Evolutionary conservation across 208 protist species (phyloP), one percentile per base, ranked within the genome.

Genomic region (Herpetomonas tarakana): DNA sequence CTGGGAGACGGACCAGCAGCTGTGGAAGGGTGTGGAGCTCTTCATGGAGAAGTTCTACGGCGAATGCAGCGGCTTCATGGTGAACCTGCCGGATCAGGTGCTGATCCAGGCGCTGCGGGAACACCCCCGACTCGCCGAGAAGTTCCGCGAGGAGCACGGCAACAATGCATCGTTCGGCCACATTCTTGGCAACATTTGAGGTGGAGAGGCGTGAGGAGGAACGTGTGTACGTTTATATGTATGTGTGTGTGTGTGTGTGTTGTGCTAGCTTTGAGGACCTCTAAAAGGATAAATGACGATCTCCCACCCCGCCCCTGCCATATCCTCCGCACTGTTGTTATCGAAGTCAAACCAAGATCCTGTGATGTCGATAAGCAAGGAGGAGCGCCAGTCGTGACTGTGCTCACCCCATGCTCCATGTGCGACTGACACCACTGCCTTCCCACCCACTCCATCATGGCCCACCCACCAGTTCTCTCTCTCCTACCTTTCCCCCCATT

Each of bases 81-180:
- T 86, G 22, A 81, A 86, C 50, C 52, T 93, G 44, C 86, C 86
- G 7, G 86, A 93, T 62, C 63, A 76, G 45, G 83, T 93, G 29
- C 68, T 90, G 25, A 78, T 76, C 31, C 64, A 81, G 56, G 82
- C 86, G 31, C 67, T 93, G 49, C 67, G 74, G 7, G 76, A 71
- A 29, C 65, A 70, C 7, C 70, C 74, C 24, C 24, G 58, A 35
- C 61, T 93, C 57, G 63, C 67, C 14, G 77, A 79, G 59, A 57
- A 61, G 24, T 89, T 93, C 58, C 74, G 57, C 52, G 72, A 87
- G 52, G 83, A 89, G 57, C 80, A 90, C 57, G 79, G 80, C 35
- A 88, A 88, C 69, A 90, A 93, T 65, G 86, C 82, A 26, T 76
- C 74, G 28, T 93, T 90, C 67, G 73, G 67, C 6, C 83, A 84